A percentile compares a stretch with the other conserved stretches of the same genome.
Conservation (phyloP, 2,329 filamentous ascomycete genomes). For the Cadophora luteo-olivacea region DNA sequence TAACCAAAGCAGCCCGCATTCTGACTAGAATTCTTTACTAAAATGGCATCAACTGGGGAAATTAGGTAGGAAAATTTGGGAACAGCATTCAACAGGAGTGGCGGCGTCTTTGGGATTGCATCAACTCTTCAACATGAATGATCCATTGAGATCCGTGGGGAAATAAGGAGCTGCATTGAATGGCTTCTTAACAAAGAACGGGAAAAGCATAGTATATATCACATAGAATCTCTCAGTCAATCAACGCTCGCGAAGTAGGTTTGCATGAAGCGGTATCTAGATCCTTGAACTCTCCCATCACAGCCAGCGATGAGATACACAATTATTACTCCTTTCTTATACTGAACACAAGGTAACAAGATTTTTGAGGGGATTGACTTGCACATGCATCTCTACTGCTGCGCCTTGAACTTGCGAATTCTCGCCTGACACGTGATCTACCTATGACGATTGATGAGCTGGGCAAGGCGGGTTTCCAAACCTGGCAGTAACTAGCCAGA, state of each 20-base stretch:
- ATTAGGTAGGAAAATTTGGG: slow-evolving; percentile 17
- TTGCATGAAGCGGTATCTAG: neutral
- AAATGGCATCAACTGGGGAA: slow-evolving; percentile 18
- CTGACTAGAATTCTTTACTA: slow-evolving; percentile 48
- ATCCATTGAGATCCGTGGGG: neutral
- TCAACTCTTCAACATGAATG: slow-evolving; percentile 37
- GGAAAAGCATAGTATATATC: slow-evolving; percentile 8
- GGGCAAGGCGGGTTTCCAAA: slow-evolving; percentile 3
- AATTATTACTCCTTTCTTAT: too few species aligned
- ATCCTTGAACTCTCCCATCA: neutral
- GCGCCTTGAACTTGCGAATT: neutral
- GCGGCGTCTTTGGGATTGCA: slow-evolving; percentile 29
- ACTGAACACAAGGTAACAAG: neutral
- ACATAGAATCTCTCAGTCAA: neutral
- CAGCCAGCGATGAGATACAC: too few species aligned
- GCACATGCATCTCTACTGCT: slow-evolving; percentile 2
- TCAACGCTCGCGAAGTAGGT: neutral
- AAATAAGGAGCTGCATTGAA: neutral
- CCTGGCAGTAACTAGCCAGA: slow-evolving; percentile 4
- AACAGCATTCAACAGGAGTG: slow-evolving; percentile 39
- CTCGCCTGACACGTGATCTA: slow-evolving; percentile 11
- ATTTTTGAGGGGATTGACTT: neutral
- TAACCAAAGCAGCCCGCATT: slow-evolving; percentile 45
- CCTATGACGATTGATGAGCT: slow-evolving; percentile 2
- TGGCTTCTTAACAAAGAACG: neutral